Conservation (phyloP, 306 rosid genomes). For the Malus sieversii region DNA sequence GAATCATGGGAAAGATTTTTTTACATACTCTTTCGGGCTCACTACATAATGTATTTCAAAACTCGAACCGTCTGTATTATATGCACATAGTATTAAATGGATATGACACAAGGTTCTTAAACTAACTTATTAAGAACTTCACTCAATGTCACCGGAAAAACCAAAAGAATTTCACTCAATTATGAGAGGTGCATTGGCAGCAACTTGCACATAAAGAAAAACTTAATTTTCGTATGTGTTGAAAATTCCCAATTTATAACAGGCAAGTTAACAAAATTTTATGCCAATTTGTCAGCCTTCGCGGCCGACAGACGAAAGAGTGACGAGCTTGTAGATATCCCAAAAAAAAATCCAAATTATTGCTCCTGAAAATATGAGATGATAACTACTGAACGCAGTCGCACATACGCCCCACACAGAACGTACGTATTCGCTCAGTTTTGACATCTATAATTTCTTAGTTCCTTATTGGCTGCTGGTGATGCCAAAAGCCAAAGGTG, state of each 20-base stretch:
- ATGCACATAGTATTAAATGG: too few species aligned
- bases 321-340: conserved; percentile 1
- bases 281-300: neutral
- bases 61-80: too few species aligned
- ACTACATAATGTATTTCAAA: too few species aligned
- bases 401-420: neutral
- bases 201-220: neutral
- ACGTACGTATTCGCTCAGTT: neutral
- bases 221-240: neutral
- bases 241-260: neutral
- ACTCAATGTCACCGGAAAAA: neutral
- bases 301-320: conserved; percentile 14
- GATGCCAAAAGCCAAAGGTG: neutral
- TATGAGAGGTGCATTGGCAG: neutral
- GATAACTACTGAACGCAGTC: neutral
- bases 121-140: neutral
- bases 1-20: too few species aligned
- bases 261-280: neutral
- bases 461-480: conserved; percentile 9
- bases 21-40: too few species aligned
- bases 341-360: conserved; percentile 10
- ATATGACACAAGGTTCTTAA: too few species aligned
- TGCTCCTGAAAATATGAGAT: neutral
- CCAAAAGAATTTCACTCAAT: neutral
- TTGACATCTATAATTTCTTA: neutral